Base-by-base conservation (phyloP, 2,329 filamentous ascomycete species). In the Xenoacremonium recifei region DNA sequence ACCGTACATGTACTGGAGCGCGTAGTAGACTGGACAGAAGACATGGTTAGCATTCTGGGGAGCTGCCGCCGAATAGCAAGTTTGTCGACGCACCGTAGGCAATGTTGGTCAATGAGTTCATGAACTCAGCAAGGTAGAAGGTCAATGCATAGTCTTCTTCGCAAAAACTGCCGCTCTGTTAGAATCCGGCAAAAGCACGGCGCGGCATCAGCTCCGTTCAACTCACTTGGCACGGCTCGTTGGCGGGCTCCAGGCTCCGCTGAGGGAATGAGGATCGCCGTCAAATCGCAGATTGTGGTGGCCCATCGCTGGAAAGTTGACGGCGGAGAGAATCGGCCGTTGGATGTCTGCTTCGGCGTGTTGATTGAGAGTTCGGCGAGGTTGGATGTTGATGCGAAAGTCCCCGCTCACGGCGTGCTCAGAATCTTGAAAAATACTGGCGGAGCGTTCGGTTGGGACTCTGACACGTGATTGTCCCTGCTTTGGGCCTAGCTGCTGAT, bases 71-170 rank as follows among this genome's bases (percentile, higher is more conserved):
- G n/a, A n/a, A n/a, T n/a, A n/a, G n/a, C n/a, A n/a, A n/a, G n/a
- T n/a, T n/a, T n/a, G n/a, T n/a, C n/a, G n/a, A 44, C 70, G 50
- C 77, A 80, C 59, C 50, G 36, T 68, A 71, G 3, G 65, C 50
- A n/a, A 67, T 40, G 47, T 69, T 72, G 29, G 68, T 69, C 12
- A 71, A 40, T 0, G 67, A 65, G 47, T 72, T 72, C 49, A 71
- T 65, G 37, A 72, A 70, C 45, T 72, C 69, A 20, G 68, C 68
- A 6, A 72, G 48, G 39, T 67, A 71, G 13, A 65, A 53, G 3
- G 67, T 69, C 16, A 72, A 48, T 13, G 61, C 60, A 53, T 72
- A 72, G 55, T 82, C 78, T 63, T 82, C 63, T 38, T 68, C 65
- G 35, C 65, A 67, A 36, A 68, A 67, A 40, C 65, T 68, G 34